phyloP scores from a whole-genome alignment of 306 rosid species.

The Prunus davidiana region DNA sequence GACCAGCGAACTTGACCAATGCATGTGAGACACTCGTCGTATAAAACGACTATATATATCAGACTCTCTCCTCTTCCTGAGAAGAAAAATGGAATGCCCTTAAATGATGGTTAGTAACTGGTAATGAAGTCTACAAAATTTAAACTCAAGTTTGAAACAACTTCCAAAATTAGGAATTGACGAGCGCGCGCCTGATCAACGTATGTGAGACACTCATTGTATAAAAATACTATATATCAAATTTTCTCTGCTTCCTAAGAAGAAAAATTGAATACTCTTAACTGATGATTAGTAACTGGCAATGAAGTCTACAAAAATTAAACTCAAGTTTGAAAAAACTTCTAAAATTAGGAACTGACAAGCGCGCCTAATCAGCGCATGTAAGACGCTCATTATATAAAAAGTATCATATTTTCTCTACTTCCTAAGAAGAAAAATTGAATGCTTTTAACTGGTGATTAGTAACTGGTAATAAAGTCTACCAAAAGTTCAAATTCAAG shows the following conservation, averaged over 20 bases:
- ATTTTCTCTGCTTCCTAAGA: background rate
- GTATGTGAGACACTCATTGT: background rate
- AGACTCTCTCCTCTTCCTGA: no score
- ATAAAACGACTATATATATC: no score
- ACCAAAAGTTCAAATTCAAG: no score
- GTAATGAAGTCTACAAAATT: no score
- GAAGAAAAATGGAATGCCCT: background rate
- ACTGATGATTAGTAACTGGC: no score
- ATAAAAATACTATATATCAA: background rate
- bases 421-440: background rate
- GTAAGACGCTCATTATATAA: background rate
- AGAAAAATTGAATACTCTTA: background rate
- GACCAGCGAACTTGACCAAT: background rate
- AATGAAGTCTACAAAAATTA: no score
- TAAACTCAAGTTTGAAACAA: no score
- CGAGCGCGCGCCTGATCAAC: background rate
- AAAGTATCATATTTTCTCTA: background rate
- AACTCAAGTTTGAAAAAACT: no score
- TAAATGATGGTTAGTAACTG: no score
- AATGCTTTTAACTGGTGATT: background rate
- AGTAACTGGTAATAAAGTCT: background rate
- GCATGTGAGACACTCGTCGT: background rate
- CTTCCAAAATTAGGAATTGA: background rate
- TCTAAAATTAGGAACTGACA: background rate
- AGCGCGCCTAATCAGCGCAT: background rate